Percentiles rank a stretch among this genome's conserved stretches.
These are phyloP conservation scores for Hexamita inflata DNA, from an alignment of 208 protist species.

Conservation along the genomic window DNA sequence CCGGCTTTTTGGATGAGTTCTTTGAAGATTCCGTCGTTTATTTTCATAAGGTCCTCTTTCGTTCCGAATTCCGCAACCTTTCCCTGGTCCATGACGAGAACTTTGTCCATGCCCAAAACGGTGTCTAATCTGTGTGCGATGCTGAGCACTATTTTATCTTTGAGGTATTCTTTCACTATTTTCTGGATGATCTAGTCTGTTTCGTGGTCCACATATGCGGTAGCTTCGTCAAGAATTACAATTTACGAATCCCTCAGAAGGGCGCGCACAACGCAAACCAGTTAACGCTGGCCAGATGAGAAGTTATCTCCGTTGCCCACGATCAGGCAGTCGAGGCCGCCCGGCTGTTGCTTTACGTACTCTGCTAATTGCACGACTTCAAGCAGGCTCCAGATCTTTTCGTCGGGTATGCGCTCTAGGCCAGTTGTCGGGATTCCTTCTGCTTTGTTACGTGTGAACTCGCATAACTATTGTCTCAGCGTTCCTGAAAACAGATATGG, in stretches of 20 bases:
- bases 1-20: too few species aligned
- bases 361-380: constrained; percentile 11
- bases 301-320: constrained; percentile 28
- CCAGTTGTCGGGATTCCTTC: background rate
- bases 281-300: constrained; percentile 27
- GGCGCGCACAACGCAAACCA: constrained; percentile 31
- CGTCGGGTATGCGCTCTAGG: constrained; percentile 9
- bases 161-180: constrained; percentile 6
- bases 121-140: constrained; percentile 39
- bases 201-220: constrained; percentile 25
- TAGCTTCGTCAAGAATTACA: constrained; percentile 36
- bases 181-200: constrained; percentile 31
- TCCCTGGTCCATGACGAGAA: constrained; percentile 37
- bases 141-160: constrained; percentile 20
- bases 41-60: background rate
- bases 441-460: constrained; percentile 19
- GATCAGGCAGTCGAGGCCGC: constrained; percentile 19
- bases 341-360: background rate
- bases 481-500: constrained; percentile 45
- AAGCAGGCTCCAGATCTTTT: constrained; percentile 30
- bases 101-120: constrained; percentile 53
- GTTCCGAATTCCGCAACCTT: constrained; percentile 2
- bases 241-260: constrained; percentile 23
- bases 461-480: constrained; percentile 41
- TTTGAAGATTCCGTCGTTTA: too few species aligned